Evolutionary conservation across 208 protist genomes (phyloP), one percentile per base, ranked within the genome.

Genomic region (Acanthamoeba culbertsoni): DNA sequence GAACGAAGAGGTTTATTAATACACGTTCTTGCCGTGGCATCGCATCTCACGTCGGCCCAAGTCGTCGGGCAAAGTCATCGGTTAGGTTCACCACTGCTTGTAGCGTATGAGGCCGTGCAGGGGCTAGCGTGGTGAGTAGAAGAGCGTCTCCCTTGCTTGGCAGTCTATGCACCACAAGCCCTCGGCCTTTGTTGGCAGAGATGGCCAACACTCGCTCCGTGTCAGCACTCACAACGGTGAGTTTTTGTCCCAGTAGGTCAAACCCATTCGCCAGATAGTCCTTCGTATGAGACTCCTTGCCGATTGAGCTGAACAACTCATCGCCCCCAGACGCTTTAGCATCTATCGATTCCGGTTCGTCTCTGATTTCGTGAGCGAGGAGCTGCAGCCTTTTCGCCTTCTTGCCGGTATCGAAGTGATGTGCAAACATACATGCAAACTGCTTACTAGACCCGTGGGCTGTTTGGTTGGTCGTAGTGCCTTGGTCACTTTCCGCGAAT

Each of bases 101-200:
- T 10, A 43, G 46, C 26, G 71, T 35, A 14, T 55, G 71, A 3
- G 71, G 71, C 35, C 71, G 37, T 35, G 71, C 71, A 1, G 71
- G 42, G 1, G 71, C 71, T 23, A 82, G 53, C n/a, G 71, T 82
- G 71, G 53, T 2, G 26, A 82, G 71, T 6, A 82, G 71, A 23
- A 31, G 8, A 10, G 37, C 71, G 43, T 55, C 71, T 23, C 71
- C 71, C 71, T 82, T 48, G 42, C 42, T 82, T 23, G 71, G 4
- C 71, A 82, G 71, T 51, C 71, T 37, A 31, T 82, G 71, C 31
- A 82, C 71, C 71, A 82, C 71, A 18, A 82, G 71, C 10, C 71
- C 71, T 37, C 71, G 71, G 5, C 42, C 42, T 26, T 55, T 82
- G 8, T 35, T 18, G 42, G 37, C 23, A 35, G 71, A 26, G 20